Conservation (phyloP, 2,329 filamentous ascomycete species). For the Arthrocladium fulminans region DNA sequence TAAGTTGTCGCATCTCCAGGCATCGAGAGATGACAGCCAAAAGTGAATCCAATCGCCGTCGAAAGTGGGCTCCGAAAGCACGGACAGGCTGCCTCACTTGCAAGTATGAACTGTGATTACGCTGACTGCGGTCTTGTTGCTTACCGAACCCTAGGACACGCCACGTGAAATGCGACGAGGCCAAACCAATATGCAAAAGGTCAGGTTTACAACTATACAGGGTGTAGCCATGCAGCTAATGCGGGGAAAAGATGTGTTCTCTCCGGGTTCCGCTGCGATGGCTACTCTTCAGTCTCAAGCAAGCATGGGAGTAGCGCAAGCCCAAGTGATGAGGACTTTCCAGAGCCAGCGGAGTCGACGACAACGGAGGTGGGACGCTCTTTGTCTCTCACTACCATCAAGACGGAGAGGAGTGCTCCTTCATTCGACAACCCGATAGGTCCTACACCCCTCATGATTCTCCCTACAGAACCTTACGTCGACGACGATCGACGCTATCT, state of each 20-base stretch:
- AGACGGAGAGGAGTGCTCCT: neutral
- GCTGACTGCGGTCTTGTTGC: neutral
- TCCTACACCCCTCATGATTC: neutral
- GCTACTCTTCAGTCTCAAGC: neutral
- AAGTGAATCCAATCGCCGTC: slow-evolving; percentile 5
- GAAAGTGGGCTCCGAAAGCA: slow-evolving; percentile 9
- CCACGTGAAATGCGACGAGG: slow-evolving; percentile 9
- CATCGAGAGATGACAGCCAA: slow-evolving; percentile 4
- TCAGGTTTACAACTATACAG: neutral
- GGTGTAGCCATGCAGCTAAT: neutral
- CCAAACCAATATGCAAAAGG: slow-evolving; percentile 2
- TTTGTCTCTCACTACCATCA: neutral
- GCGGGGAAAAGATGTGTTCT: neutral
- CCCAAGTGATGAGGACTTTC: neutral
- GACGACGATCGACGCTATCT: neutral
- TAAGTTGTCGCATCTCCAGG: neutral
- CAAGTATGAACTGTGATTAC: slow-evolving; percentile 2
- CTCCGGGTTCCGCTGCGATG: slow-evolving; percentile 8
- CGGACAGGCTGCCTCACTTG: slow-evolving; percentile 7
- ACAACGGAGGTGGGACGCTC: neutral
- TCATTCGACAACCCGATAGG: neutral
- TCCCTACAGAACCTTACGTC: slow-evolving; percentile 3
- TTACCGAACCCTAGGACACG: slow-evolving; percentile 1
- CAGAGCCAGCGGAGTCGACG: neutral
- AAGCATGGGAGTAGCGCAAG: neutral